Conservation (phyloP, 805 yeast species). For the Torulaspora microellipsoides region DNA sequence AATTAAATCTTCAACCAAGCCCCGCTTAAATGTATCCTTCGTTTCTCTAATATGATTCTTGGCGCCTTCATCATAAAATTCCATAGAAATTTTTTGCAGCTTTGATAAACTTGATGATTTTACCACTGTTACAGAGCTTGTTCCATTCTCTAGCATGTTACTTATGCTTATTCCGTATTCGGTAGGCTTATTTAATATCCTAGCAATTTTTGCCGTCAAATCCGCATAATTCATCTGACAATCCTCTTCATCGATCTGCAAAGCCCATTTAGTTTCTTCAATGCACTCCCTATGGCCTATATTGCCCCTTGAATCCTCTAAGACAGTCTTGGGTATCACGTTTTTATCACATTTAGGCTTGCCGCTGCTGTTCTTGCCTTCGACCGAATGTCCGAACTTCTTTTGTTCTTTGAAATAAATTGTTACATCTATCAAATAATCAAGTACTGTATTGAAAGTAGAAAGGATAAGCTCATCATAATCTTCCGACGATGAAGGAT, state of each 20-base stretch:
- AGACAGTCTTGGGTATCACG: conserved; percentile 1
- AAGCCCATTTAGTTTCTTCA: conserved; percentile 18
- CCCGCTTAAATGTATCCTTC: conserved; percentile 24
- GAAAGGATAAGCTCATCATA: conserved; percentile 10
- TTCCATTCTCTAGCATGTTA: conserved; percentile 16
- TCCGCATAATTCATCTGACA: conserved; percentile 26
- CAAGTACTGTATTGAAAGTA: conserved; percentile 22
- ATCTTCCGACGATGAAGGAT: conserved; percentile 1
- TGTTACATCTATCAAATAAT: conserved; percentile 25
- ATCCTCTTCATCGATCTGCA: conserved; percentile 28
- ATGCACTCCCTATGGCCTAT: background rate
- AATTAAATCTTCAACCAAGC: conserved; percentile 23
- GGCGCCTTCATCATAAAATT: conserved; percentile 22
- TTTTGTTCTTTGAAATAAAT: conserved; percentile 13
- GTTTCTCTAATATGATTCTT: conserved; percentile 19
- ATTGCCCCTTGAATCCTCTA: conserved; percentile 9
- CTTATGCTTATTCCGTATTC: conserved; percentile 26
- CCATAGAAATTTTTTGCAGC: conserved; percentile 15
- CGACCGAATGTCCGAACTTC: conserved; percentile 4
- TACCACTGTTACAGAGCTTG: conserved; percentile 21
- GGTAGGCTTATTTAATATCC: conserved; percentile 23
- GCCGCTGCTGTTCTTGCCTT: background rate
- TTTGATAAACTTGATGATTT: conserved; percentile 17
- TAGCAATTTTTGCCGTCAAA: conserved; percentile 21
- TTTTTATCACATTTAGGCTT: conserved; percentile 1